A percentile compares a stretch with the other conserved stretches of the same genome.
Evolutionary conservation across 768 basidiomycete genomes (phyloP).

Genomic region (Mycena indigotica): DNA sequence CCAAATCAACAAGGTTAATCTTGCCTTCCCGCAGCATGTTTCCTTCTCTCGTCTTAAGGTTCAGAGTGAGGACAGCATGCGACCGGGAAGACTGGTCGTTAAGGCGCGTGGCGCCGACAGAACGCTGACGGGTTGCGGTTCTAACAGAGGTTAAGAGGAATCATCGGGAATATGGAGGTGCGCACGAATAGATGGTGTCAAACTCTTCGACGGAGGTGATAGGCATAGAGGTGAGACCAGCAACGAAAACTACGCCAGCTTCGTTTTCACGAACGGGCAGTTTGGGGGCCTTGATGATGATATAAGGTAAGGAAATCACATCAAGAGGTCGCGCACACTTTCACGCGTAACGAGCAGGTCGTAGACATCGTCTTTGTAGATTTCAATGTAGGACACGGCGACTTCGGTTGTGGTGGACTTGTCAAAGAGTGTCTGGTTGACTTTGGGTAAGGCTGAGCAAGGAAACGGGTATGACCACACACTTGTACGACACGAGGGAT

Average conservation of each 20-base stretch:
- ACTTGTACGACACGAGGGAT: conserved; percentile 83
- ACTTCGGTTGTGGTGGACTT: conserved; percentile 39
- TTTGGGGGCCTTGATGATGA: conserved; percentile 44
- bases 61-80: conserved; percentile 82
- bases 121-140: conserved; percentile 73
- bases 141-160: conserved; percentile 36
- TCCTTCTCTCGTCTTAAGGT: conserved; percentile 43
- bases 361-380: conserved; percentile 90
- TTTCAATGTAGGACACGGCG: conserved; percentile 80
- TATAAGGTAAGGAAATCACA: background rate
- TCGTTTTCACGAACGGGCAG: conserved; percentile 58
- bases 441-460: background rate
- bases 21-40: conserved; percentile 47
- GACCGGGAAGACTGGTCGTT: conserved; percentile 86
- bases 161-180: conserved; percentile 3
- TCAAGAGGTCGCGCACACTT: conserved; percentile 45
- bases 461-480: conserved; percentile 21
- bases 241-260: conserved; percentile 55
- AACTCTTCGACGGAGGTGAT: conserved; percentile 48
- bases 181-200: conserved; percentile 47
- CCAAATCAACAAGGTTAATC: conserved; percentile 86
- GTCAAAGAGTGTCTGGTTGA: conserved; percentile 57
- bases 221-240: conserved; percentile 48
- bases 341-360: conserved; percentile 79
- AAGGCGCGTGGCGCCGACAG: conserved; percentile 82